Conservation (phyloP, 495 filamentous ascomycete genomes). For the Astrocystis sublimbata region DNA sequence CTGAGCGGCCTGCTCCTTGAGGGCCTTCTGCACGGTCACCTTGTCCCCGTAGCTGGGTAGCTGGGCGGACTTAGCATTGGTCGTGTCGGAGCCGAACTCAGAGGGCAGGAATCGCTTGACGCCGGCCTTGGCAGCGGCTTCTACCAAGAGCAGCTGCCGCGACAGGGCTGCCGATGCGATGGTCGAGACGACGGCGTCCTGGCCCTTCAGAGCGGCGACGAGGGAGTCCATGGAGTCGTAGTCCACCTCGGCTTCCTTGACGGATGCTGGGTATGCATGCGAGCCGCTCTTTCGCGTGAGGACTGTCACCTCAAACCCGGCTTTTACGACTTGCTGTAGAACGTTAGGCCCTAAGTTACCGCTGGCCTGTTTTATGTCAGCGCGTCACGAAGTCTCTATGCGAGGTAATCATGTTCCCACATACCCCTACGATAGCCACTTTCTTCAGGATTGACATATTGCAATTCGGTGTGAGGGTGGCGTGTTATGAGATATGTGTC, state of each 20-base stretch:
- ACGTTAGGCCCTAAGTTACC: conserved; percentile 57
- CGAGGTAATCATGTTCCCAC: conserved; percentile 40
- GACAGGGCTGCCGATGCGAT: conserved; percentile 31
- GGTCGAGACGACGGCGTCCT: conserved; percentile 53
- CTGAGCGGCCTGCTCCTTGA: conserved; percentile 33
- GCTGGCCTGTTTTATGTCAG: conserved; percentile 54
- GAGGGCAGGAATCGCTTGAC: conserved; percentile 58
- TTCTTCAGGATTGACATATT: no score
- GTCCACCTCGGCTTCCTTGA: conserved; percentile 51
- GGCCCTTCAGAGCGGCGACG: conserved; percentile 41
- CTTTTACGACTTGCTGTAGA: conserved; percentile 51
- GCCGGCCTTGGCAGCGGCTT: conserved; percentile 53
- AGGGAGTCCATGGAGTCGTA: conserved; percentile 57
- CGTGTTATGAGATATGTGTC: no score
- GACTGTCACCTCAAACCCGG: conserved; percentile 57
- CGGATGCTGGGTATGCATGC: conserved; percentile 36
- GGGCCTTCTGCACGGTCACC: conserved; percentile 33
- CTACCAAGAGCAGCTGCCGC: conserved; percentile 48
- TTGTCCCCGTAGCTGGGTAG: conserved; percentile 42
- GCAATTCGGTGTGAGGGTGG: no score
- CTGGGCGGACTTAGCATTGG: conserved; percentile 20
- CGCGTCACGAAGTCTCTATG: conserved; percentile 50
- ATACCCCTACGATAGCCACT: not conserved
- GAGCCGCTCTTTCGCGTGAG: conserved; percentile 49
- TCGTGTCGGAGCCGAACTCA: conserved; percentile 51